Evolutionary conservation across 208 protist genomes (phyloP), one percentile per base, ranked within the genome.

Genomic region (Leishmania amazonensis): DNA sequence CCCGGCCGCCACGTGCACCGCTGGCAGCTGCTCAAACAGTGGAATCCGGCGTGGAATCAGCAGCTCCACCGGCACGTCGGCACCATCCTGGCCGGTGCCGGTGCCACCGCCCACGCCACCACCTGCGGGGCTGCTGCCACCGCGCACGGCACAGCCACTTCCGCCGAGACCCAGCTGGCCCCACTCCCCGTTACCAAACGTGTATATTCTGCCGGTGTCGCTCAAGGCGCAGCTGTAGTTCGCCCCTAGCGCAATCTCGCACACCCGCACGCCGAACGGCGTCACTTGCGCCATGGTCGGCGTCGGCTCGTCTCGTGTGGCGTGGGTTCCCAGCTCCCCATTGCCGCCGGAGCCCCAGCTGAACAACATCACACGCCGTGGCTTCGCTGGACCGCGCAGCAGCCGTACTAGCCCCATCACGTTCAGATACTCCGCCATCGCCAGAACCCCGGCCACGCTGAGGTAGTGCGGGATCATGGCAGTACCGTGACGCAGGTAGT

Each of bases 161-260:
- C 77, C 77, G 51, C 81, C 93, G 21, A 97, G 83, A 21, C 95
- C 95, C 19, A 97, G 86, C 82, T 97, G 95, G 0, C 95, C 95
- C 93, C 95, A 97, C 78, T 96, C 91, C 0, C 92, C 93, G 75
- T 94, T 94, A 17, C 95, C 95, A 76, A 96, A 96, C 9, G 91
- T 90, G 77, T 94, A 96, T 40, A 97, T 87, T 64, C 91, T 85
- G 28, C 93, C 93, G 42, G 75, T 75, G 72, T 90, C 83, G 40
- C 85, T 90, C 35, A 95, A 85, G 5, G 83, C 92, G 58, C 90
- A 91, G 81, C 89, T 98, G 83, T 96, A 98, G 86, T 95, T 95
- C 3, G 92, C 92, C 17, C 95, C 95, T 24, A 98, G 86, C 11
- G 93, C 90, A 8, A 98, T 87, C 58, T 95, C 89, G 47, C 85